phyloP scores from a whole-genome alignment of 2,329 filamentous ascomycete genomes.

The Raffaelea arxii region DNA sequence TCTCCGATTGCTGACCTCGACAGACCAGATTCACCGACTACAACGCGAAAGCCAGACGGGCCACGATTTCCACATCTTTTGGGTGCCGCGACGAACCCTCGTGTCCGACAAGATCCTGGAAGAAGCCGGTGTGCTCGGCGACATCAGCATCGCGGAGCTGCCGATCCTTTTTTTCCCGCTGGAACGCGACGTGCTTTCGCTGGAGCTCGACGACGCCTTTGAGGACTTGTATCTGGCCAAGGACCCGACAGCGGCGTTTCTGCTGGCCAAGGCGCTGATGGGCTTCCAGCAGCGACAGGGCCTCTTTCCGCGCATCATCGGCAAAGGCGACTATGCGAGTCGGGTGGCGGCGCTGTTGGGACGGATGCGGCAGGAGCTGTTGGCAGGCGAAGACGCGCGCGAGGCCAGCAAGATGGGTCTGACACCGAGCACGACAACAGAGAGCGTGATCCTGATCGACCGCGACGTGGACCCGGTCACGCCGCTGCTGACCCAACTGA shows the following conservation, averaged over 20 bases:
- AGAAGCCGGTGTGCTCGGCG: slow-evolving; percentile 84
- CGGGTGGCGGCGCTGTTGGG: slow-evolving; percentile 76
- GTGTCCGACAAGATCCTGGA: slow-evolving; percentile 88
- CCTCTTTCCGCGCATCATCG: slow-evolving; percentile 86
- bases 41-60: slow-evolving; percentile 80
- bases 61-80: slow-evolving; percentile 95
- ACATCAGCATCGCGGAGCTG: slow-evolving; percentile 80
- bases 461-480: slow-evolving; percentile 92
- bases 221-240: slow-evolving; percentile 80
- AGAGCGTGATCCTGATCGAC: slow-evolving; percentile 90
- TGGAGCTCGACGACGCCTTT: slow-evolving; percentile 84
- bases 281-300: slow-evolving; percentile 84
- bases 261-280: slow-evolving; percentile 89
- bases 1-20: neutral
- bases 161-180: slow-evolving; percentile 85
- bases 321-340: slow-evolving; percentile 92
- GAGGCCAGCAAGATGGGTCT: slow-evolving; percentile 56
- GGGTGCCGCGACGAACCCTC: slow-evolving; percentile 85
- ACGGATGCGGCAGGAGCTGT: slow-evolving; percentile 83
- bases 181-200: slow-evolving; percentile 80
- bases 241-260: slow-evolving; percentile 82
- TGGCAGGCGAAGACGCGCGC: slow-evolving; percentile 65
- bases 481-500: slow-evolving; percentile 83
- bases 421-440: slow-evolving; percentile 76
- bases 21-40: slow-evolving; percentile 85